Evolutionary conservation across 352 stramenopile genomes (phyloP), one percentile per base, ranked within the genome.

Genomic region (Globisporangium megalacanthum): DNA sequence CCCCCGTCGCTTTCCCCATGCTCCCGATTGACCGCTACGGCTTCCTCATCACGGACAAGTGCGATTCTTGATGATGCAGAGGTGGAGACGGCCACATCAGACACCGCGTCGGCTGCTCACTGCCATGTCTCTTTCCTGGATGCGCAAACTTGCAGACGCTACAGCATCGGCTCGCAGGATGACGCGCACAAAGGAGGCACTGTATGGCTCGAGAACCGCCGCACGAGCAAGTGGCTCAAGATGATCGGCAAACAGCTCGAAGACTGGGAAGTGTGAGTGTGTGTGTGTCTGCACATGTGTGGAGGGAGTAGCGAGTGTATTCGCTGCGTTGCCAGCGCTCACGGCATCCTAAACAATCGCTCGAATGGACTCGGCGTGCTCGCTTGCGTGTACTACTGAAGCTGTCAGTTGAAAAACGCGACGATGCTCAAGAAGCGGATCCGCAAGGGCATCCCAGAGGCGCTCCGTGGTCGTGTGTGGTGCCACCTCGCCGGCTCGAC

Each of bases 241-340:
- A 91, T 91, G 81, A 89, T 88, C 42, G 81, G 81, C 55, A 87
- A 86, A 46, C 72, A 86, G 60, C 67, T 88, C 33, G 78, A 91
- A 54, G 78, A 91, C 62, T 91, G 81, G 78, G 74, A 89, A 64
- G 69, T 84, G 58, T 86, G 61, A 52, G 72, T 64, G 22, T 29
- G 25, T 29, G 25, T 29, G 25, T 29, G 25, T 29, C 25, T 29
- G 25, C 25, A 29, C 25, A 29, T 29, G 25, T 29, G 25, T 29
- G 1, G 25, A 29, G 25, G 25, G 25, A 29, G 25, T 29, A 29
- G 25, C 25, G 4, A 29, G 25, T 4, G 25, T 19, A 36, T 25
- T 57, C 10, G 55, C 9, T 37, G 25, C 25, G 25, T 29, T 29
- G 25, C 25, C 25, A 29, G 25, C 25, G 25, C 25, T 29, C 25